Percentiles rank a stretch among this genome's conserved stretches.
These are phyloP conservation scores for Hericium erinaceus DNA, from an alignment of 768 basidiomycete genomes.

Conservation along the genomic window DNA sequence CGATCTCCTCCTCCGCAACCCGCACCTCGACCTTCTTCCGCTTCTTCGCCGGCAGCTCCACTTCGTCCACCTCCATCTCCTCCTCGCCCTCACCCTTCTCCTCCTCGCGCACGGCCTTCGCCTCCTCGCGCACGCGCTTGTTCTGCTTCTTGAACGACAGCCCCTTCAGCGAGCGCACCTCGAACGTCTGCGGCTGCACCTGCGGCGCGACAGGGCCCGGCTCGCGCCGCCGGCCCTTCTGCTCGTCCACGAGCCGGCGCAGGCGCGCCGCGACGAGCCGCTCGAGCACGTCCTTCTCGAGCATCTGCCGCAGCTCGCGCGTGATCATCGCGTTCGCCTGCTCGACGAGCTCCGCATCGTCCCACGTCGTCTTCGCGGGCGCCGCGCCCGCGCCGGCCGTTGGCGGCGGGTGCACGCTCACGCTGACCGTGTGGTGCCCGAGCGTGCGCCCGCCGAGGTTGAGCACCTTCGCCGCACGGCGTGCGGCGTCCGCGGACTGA, in stretches of 20 bases:
- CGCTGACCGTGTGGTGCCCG: conserved; percentile 47
- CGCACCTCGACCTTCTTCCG: conserved; percentile 39
- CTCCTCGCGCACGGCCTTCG: conserved; percentile 36
- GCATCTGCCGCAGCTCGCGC: conserved; percentile 35
- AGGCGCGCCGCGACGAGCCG: conserved; percentile 38
- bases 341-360: conserved; percentile 41
- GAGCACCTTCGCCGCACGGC: conserved; percentile 54
- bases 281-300: no score
- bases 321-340: conserved; percentile 48
- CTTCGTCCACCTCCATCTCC: conserved; percentile 25
- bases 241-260: conserved; percentile 41
- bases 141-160: conserved; percentile 36
- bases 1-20: conserved; percentile 35
- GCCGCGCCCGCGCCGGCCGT: conserved; percentile 26
- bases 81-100: conserved; percentile 31
- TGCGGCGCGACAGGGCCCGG: conserved; percentile 26
- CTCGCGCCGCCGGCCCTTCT: conserved; percentile 31
- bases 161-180: conserved; percentile 24
- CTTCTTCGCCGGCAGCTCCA: conserved; percentile 48
- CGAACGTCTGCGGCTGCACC: conserved; percentile 24
- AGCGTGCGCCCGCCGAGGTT: conserved; percentile 42
- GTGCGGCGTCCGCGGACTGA: conserved; percentile 46
- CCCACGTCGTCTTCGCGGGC: conserved; percentile 36
- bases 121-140: conserved; percentile 25
- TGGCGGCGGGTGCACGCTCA: conserved; percentile 40